phyloP scores from a whole-genome alignment of 352 stramenopile genomes.

The Thalassiosira hispida region DNA sequence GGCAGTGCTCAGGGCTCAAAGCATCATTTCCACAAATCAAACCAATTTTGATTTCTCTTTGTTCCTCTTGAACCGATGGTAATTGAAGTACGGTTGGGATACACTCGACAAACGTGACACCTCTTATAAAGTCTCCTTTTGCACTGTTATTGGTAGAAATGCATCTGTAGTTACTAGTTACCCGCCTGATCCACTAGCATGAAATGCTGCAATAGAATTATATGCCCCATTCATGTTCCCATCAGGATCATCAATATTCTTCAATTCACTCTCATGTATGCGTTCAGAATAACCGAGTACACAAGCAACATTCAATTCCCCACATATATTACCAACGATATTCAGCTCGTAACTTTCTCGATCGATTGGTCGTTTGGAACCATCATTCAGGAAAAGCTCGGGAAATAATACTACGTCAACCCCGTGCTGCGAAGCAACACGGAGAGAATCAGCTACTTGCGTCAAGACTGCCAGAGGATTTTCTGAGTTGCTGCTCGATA shows the following conservation, averaged over 20 bases:
- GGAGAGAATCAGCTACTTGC: slow-evolving; percentile 16
- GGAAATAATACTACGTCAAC: slow-evolving; percentile 28
- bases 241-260: neutral
- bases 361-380: slow-evolving; percentile 15
- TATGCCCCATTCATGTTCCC: neutral
- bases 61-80: neutral
- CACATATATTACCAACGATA: slow-evolving; percentile 29
- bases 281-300: slow-evolving; percentile 26
- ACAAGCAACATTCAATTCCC: slow-evolving; percentile 29
- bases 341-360: slow-evolving; percentile 31
- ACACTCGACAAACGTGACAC: slow-evolving; percentile 19
- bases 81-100: slow-evolving; percentile 17
- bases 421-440: slow-evolving; percentile 21
- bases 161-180: slow-evolving; percentile 16
- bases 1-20: slow-evolving; percentile 4
- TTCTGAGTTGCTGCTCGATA: slow-evolving; percentile 1
- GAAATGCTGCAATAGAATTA: slow-evolving; percentile 33
- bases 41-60: slow-evolving; percentile 26
- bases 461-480: slow-evolving; percentile 26
- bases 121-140: neutral
- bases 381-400: slow-evolving; percentile 23
- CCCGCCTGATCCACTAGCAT: slow-evolving; percentile 25
- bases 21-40: slow-evolving; percentile 27
- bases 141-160: slow-evolving; percentile 1
- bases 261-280: slow-evolving; percentile 33